Evolutionary conservation across 1,139 yeast genomes (phyloP), one percentile per base, ranked within the genome.

Genomic region (Candida glucosophila): DNA sequence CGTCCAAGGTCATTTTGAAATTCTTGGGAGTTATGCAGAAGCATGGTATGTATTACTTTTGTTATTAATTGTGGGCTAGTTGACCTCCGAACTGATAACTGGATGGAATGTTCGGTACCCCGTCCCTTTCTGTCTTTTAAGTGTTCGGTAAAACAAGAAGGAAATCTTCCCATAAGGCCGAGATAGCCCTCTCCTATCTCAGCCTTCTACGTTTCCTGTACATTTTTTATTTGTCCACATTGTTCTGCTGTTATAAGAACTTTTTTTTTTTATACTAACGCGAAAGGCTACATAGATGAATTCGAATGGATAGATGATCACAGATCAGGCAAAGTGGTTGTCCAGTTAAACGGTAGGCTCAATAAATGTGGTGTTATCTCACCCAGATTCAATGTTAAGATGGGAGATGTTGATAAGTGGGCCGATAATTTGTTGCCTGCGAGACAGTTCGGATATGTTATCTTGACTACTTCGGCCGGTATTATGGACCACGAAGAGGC

Each of bases 401-500:
- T 86, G 41, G 75, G 62, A 52, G 95, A 86, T 56, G 77, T 86
- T 49, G 96, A 86, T 69, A 82, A 80, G 68, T 86, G 95, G 96
- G 83, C 94, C 49, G 93, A 75, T 61, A 83, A 82, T 75, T 76
- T 86, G 57, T 71, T 86, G 55, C 95, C 95, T 55, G 92, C 95
- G 40, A 83, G 95, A 78, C 96, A 86, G 67, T 86, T 85, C 53
- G 95, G 96, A 69, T 83, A 67, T 69, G 83, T 86, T 53, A 80
- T 86, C 60, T 74, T 86, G 57, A 86, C 96, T 63, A 88, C 97
- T 47, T 88, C 96, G 48, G 94, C 96, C 49, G 97, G 97, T 67
- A 88, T 88, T 49, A 85, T 88, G 95, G 96, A 86, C 73, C 96
- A 88, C 72, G 96, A 88, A 72, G 96, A 88, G 72, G 97, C 96